These are phyloP conservation scores for Sporothrix brunneoviolacea DNA, from an alignment of 2,329 filamentous ascomycete genomes.

Conservation along the genomic window DNA sequence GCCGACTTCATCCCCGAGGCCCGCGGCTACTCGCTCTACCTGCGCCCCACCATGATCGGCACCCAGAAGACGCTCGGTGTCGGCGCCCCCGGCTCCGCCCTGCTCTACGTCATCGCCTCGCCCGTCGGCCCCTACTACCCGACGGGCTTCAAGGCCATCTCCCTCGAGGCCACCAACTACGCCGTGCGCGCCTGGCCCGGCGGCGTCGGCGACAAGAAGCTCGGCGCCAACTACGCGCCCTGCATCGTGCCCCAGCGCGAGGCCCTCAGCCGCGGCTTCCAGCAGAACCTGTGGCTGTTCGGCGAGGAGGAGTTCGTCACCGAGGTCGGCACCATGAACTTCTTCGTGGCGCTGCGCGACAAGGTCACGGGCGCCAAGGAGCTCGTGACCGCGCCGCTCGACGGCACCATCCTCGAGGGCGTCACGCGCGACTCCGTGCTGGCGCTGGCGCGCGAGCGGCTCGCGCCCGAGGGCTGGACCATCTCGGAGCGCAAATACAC, in stretches of 20 bases:
- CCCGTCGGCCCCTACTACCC: slow-evolving; percentile 98
- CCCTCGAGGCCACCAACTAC: slow-evolving; percentile 91
- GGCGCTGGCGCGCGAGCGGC: slow-evolving; percentile 73
- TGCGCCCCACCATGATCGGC: slow-evolving; percentile 94
- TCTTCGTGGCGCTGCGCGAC: slow-evolving; percentile 81
- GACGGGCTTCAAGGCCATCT: slow-evolving; percentile 95
- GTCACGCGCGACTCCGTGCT: slow-evolving; percentile 90
- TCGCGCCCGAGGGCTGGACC: slow-evolving; percentile 81
- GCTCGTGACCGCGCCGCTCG: slow-evolving; percentile 87
- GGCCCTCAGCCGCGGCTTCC: slow-evolving; percentile 84
- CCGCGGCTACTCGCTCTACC: slow-evolving; percentile 88
- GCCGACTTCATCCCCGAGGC: slow-evolving; percentile 81
- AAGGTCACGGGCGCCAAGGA: slow-evolving; percentile 86
- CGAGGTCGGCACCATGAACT: slow-evolving; percentile 98
- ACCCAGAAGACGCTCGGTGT: slow-evolving; percentile 93
- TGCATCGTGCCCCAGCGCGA: slow-evolving; percentile 95
- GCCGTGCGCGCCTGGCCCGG: slow-evolving; percentile 96
- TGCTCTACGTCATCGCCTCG: slow-evolving; percentile 91
- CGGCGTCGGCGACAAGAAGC: slow-evolving; percentile 95
- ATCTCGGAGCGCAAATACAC: slow-evolving; percentile 85
- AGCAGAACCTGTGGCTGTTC: slow-evolving; percentile 98
- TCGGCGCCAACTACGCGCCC: slow-evolving; percentile 98
- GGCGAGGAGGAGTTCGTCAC: slow-evolving; percentile 93
- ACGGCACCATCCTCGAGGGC: slow-evolving; percentile 93
- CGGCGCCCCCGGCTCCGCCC: slow-evolving; percentile 80